Conservation (phyloP, 2,329 filamentous ascomycete species). For the Sporothrix sp. region DNA sequence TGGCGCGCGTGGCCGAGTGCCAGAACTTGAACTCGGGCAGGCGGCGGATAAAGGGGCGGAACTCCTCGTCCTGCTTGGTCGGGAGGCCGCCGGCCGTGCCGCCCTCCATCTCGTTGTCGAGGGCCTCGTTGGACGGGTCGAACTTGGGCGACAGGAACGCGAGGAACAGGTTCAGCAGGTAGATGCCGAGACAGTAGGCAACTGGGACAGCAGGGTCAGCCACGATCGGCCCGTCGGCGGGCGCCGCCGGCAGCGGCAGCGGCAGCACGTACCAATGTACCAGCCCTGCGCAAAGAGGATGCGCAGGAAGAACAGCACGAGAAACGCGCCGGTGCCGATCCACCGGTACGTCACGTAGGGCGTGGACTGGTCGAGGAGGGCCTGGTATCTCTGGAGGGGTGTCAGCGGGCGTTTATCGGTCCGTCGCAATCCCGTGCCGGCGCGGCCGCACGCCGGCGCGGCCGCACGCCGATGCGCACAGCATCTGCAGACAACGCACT, state of each 20-base stretch:
- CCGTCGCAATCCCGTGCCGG: background rate
- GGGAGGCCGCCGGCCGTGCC: constrained; percentile 73
- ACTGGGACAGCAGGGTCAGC: constrained; percentile 42
- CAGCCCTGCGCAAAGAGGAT: constrained; percentile 91
- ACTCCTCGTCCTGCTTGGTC: constrained; percentile 94
- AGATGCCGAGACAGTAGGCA: constrained; percentile 95
- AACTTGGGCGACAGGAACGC: constrained; percentile 98
- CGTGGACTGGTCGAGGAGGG: constrained; percentile 85
- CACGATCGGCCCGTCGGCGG: no score
- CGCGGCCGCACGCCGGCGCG: no score
- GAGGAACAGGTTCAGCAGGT: constrained; percentile 97
- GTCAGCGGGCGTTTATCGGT: no score
- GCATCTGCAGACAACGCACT: constrained; percentile 36
- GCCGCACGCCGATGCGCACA: no score
- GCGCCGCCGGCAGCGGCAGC: background rate
- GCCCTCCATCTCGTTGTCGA: constrained; percentile 95
- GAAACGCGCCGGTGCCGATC: constrained; percentile 66
- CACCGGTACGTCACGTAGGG: constrained; percentile 86
- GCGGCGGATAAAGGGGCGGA: constrained; percentile 90
- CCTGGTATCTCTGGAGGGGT: constrained; percentile 86
- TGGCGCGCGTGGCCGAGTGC: constrained; percentile 86
- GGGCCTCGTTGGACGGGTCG: constrained; percentile 82
- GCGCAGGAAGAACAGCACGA: constrained; percentile 76
- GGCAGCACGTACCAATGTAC: constrained; percentile 79
- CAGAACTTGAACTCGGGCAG: constrained; percentile 99